A percentile compares a stretch with the other conserved stretches of the same genome.
These are phyloP conservation scores for Phytophthora nicotianae DNA, from an alignment of 352 stramenopile genomes.

Conservation along the genomic window DNA sequence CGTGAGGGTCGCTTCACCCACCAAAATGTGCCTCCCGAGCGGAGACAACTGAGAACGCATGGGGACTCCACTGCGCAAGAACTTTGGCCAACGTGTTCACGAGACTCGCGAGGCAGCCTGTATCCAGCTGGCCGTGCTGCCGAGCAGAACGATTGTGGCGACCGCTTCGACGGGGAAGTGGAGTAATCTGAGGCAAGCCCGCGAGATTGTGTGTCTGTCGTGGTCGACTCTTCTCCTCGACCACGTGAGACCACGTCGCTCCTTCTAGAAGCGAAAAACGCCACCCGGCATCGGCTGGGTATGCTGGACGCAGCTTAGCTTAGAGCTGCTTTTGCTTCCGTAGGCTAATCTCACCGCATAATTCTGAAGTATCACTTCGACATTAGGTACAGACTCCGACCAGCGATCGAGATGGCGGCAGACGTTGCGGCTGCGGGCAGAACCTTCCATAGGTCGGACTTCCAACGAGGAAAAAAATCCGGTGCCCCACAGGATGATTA, in stretches of 20 bases:
- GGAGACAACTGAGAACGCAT: not conserved
- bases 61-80: not conserved
- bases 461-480: slow-evolving; percentile 19
- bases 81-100: not conserved
- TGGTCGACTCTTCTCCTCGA: not conserved
- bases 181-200: slow-evolving; percentile 22
- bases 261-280: not conserved
- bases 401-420: not conserved
- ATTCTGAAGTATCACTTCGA: not conserved
- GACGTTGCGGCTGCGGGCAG: not conserved
- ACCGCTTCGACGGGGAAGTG: slow-evolving; percentile 7
- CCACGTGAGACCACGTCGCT: not conserved
- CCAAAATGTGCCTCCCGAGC: slow-evolving; percentile 6
- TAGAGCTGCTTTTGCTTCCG: not conserved
- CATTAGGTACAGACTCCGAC: not conserved
- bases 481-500: slow-evolving; percentile 27
- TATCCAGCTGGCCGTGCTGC: slow-evolving; percentile 14
- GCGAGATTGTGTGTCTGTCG: slow-evolving; percentile 6
- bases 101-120: slow-evolving; percentile 4
- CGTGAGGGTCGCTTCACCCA: slow-evolving; percentile 9
- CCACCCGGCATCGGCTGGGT: not conserved
- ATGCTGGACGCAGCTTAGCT: not conserved
- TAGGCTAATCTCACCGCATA: not conserved
- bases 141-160: slow-evolving; percentile 15
- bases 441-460: slow-evolving; percentile 4